Evolutionary conservation across 768 basidiomycete species (phyloP), one percentile per base, ranked within the genome.

Genomic region (Antrodiella citrinella): DNA sequence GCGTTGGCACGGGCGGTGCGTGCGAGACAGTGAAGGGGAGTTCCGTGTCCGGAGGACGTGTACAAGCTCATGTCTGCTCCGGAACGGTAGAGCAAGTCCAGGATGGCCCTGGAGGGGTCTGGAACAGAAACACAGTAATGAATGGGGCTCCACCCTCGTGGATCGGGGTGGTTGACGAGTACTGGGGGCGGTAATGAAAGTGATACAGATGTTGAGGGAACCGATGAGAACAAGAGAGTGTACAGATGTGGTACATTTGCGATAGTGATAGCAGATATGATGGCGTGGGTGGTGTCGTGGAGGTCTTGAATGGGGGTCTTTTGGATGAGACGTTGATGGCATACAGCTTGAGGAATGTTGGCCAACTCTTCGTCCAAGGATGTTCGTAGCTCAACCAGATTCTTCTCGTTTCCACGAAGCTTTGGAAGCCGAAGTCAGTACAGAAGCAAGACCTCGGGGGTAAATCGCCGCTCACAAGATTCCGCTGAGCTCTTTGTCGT

Each of bases 61-160:
- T 86, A 87, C 23, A 88, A 68, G 44, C 82, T 74, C 53, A 84
- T 66, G 57, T 90, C 86, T 19, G 85, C 84, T 43, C 87, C 87
- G 26, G 86, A 86, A 51, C 76, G 80, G 57, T 86, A 88, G 35
- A 90, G 69, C 21, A 79, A 74, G 54, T 90, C 85, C 51, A 89
- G 70, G 48, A 82, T 69, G 49, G 81, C 74, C 40, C 77, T 66
- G 11, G 78, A 83, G 2, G 83, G 86, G 20, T 67, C 65, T 47
- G 68, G 65, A 45, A 71, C 69, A 51, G 78, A 73, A 49, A 75
- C 80, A 60, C 82, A 85, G 58, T 88, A 72, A 57, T 90, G 87
- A 45, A 89, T 73, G 49, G 81, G 72, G 55, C 82, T 81, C 84
- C 86, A 87, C 45, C 85, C 86, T 45, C 76, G 72, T 4, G 70